Evolutionary conservation across 2,329 filamentous ascomycete species (phyloP).

Genomic region (Seiridium cupressi): DNA sequence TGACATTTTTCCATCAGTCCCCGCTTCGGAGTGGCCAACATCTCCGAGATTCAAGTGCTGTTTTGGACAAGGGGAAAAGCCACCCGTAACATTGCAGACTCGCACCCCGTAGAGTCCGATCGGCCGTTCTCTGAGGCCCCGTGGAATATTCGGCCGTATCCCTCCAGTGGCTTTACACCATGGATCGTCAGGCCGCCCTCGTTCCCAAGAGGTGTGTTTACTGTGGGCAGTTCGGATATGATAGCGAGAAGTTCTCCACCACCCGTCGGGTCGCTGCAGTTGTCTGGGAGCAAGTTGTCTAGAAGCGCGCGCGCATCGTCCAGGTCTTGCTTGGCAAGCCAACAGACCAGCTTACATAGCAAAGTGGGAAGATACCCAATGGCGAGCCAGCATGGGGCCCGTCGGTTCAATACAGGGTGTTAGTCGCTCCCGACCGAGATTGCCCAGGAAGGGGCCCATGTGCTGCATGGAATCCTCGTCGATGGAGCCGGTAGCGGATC

Average conservation of each 20-base stretch:
- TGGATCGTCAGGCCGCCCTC: neutral
- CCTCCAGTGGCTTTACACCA: neutral
- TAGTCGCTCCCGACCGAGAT: slow-evolving; percentile 5
- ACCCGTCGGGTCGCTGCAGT: neutral
- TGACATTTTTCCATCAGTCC: neutral
- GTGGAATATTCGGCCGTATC: neutral
- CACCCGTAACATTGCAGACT: neutral
- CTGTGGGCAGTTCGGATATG: too few species aligned
- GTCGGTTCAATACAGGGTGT: neutral
- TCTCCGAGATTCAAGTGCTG: neutral
- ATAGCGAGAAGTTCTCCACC: neutral
- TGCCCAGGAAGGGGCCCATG: neutral
- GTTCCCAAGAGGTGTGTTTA: too few species aligned
- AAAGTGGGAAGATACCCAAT: too few species aligned
- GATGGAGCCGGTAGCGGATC: slow-evolving; percentile 2
- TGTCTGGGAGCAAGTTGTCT: neutral
- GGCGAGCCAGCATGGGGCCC: neutral
- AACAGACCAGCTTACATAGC: neutral
- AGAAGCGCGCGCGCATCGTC: neutral
- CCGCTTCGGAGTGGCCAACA: neutral
- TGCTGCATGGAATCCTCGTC: slow-evolving; percentile 3
- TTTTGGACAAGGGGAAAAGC: neutral
- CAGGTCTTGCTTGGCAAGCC: neutral
- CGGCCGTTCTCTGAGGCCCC: neutral
- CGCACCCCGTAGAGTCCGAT: too few species aligned